Evolutionary conservation across 306 rosid genomes (phyloP).

Genomic region (Herpetospermum pedunculosum): DNA sequence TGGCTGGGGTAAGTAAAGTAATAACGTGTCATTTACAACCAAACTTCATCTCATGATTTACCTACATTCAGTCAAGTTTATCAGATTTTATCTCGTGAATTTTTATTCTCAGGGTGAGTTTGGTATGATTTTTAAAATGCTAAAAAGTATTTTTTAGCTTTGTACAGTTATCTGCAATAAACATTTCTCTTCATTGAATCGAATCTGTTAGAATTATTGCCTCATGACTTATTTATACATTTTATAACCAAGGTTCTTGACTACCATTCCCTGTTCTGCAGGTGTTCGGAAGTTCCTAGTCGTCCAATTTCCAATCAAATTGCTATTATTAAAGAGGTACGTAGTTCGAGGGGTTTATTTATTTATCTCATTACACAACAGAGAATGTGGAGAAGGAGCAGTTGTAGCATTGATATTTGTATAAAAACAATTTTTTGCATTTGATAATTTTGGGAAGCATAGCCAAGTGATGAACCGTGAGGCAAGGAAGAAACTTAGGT

Average conservation of each 20-base stretch:
- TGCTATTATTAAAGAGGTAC: not conserved
- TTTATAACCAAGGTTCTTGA: not conserved
- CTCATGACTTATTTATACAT: not conserved
- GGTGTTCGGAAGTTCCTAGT: constrained; percentile 63
- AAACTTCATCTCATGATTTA: constrained; percentile 6
- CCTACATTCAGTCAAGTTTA: not conserved
- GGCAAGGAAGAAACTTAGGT: not conserved
- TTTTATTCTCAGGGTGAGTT: not conserved
- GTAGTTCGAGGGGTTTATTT: no score
- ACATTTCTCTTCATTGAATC: not conserved
- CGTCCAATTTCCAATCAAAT: not conserved
- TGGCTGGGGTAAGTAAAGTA: constrained; percentile 56
- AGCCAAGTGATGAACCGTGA: not conserved
- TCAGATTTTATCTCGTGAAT: not conserved
- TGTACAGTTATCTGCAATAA: not conserved
- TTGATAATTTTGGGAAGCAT: not conserved
- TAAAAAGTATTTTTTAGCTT: not conserved
- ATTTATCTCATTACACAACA: not conserved
- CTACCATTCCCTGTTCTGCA: constrained; percentile 13
- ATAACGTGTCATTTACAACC: not conserved
- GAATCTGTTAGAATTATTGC: not conserved
- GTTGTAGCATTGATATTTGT: not conserved
- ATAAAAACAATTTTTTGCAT: not conserved
- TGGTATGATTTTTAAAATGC: not conserved
- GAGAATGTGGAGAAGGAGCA: not conserved